phyloP scores from a whole-genome alignment of 768 basidiomycete species.

The Gloeopeniophorella convolvens region DNA sequence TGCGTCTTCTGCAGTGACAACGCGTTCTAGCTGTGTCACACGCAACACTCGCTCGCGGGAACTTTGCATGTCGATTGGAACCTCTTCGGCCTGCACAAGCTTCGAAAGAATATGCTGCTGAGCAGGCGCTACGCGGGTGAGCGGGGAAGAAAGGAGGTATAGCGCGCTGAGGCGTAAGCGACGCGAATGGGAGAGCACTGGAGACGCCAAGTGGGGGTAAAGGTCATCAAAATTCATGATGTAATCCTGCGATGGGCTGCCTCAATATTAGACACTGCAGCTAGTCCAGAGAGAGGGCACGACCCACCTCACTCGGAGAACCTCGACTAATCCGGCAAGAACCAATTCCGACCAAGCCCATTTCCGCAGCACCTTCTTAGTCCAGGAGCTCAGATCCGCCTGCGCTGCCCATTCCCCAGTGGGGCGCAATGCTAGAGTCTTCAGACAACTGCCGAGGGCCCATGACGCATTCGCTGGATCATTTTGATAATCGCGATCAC shows the following conservation, averaged over 20 bases:
- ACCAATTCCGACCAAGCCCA: slow-evolving; percentile 59
- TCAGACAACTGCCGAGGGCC: slow-evolving; percentile 56
- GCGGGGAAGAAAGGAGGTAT: slow-evolving; percentile 50
- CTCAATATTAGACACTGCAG: slow-evolving; percentile 1
- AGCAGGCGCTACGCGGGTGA: slow-evolving; percentile 39
- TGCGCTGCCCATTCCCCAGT: slow-evolving; percentile 39
- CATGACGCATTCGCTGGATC: slow-evolving; percentile 42
- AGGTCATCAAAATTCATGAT: slow-evolving; percentile 36
- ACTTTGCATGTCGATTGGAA: slow-evolving; percentile 69
- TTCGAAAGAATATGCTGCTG: slow-evolving; percentile 50
- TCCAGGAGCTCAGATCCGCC: slow-evolving; percentile 48
- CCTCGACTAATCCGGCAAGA: slow-evolving; percentile 45
- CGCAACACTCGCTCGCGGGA: slow-evolving; percentile 79
- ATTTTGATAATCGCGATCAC: slow-evolving; percentile 26
- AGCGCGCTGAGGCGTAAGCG: slow-evolving; percentile 57
- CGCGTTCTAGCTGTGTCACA: slow-evolving; percentile 64
- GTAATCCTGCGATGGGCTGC: slow-evolving; percentile 15
- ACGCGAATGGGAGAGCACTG: slow-evolving; percentile 70
- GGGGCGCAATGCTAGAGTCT: slow-evolving; percentile 40
- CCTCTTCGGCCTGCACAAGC: slow-evolving; percentile 76
- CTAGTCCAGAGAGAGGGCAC: background rate
- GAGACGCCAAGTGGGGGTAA: slow-evolving; percentile 44
- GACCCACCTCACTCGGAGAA: slow-evolving; percentile 42
- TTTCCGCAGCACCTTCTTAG: slow-evolving; percentile 33
- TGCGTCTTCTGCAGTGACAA: slow-evolving; percentile 49